Base-by-base conservation (phyloP, 352 stramenopile species). In the Phytophthora cactorum region DNA sequence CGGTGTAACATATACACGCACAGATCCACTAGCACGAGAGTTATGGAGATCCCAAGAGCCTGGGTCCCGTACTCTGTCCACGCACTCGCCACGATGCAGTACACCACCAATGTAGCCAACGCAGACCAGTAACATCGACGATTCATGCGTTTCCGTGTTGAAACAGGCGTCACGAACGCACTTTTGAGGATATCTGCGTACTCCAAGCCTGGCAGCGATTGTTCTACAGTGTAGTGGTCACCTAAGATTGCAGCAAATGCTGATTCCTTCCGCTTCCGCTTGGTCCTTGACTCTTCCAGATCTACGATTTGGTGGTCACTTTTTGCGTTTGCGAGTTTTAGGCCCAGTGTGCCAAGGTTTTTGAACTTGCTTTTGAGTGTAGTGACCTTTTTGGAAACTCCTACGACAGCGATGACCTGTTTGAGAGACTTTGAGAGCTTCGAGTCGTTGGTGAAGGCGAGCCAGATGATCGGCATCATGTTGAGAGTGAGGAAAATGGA, bases 391-490 rank as follows among this genome's bases (percentile, higher is more conserved):
- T 96, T 94, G 15, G 78, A 82, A 2, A 84, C 85, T 0, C 77
- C 79, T 5, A 95, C 86, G 9, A 89, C 81, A 5, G 86, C 81
- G n/a, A 94, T 64, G 14, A 96, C 86, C 50, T 95, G 84, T 3
- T 84, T 75, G 39, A 96, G 78, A 27, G 86, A 95, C 59, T 95
- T 96, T 17, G 81, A 86, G 12, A 96, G 66, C 73, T 96, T 92
- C 6, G 79, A 75, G 64, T 97, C 90, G 63, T 97, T 97, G 0
- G 88, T 92, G 68, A 97, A 97, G 5, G 86, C 88, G 39, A 97
- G 83, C 82, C 88, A 96, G n/a, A 97, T 84, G 69, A 97, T 89
- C 7, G 89, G 87, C 75, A 95, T 88, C 87, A 96, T 93, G 65
- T 95, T 95, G 50, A 95, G 78, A 22, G 89, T 93, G 10, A 95